A percentile compares a stretch with the other conserved stretches of the same genome.
These are phyloP conservation scores for Sophora flavescens DNA, from an alignment of 306 rosid species.

Conservation along the genomic window DNA sequence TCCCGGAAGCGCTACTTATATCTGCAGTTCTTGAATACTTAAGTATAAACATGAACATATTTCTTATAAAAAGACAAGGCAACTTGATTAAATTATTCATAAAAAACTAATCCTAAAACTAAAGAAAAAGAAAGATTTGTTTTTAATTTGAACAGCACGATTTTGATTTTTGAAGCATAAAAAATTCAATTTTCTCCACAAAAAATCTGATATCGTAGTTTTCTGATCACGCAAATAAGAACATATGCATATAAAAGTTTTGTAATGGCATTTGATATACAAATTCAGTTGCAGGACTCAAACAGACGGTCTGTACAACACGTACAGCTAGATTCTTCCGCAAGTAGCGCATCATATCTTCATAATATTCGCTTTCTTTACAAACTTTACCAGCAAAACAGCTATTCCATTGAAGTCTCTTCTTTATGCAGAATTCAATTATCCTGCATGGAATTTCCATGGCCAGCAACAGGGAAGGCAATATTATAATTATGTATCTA, in stretches of 20 bases:
- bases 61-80: conserved; percentile 3
- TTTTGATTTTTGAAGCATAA: conserved; percentile 18
- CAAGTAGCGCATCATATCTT: conserved; percentile 87
- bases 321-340: conserved; percentile 88
- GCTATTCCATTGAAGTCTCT: conserved; percentile 84
- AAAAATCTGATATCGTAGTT: not conserved
- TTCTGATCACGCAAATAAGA: not conserved
- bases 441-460: conserved; percentile 64
- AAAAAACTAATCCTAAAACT: conserved; percentile 25
- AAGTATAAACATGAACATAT: not conserved
- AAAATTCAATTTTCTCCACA: conserved; percentile 11
- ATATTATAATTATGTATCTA: conserved; percentile 10
- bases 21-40: conserved; percentile 26
- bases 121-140: not conserved
- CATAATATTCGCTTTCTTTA: conserved; percentile 89
- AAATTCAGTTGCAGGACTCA: conserved; percentile 32
- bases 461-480: conserved; percentile 23
- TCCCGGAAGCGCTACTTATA: not conserved
- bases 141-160: not conserved
- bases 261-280: conserved; percentile 16
- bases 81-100: not conserved
- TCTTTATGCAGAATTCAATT: conserved; percentile 82
- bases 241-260: conserved; percentile 28
- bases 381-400: conserved; percentile 80
- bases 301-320: conserved; percentile 39